Evolutionary conservation across 176 grass and related monocot species (phyloP), one percentile per base, ranked within the genome.

Genomic region (Ensete ventricosum): DNA sequence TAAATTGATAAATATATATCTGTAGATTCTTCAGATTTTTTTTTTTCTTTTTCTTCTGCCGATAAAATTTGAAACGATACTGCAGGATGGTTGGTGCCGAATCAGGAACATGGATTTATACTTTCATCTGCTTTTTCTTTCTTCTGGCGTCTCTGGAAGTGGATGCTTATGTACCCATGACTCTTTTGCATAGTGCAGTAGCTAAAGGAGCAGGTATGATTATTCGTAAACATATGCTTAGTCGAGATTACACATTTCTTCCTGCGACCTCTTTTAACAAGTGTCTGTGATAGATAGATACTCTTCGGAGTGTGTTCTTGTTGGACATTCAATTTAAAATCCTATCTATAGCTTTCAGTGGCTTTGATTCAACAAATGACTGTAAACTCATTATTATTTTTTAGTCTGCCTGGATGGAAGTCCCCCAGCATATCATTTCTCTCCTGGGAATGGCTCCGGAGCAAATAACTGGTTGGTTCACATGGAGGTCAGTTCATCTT

Each of bases 321-420:
- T 43, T 4, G 4, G 34, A 43, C 34, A 6, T 29, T 34, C 9
- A 43, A 43, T 43, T 3, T 6, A 3, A 43, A 43, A 43, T 43
- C 34, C 4, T 43, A 43, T 43, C 4, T 43, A 43, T 43, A 43
- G 34, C 34, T 43, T 43, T 43, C 34, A 6, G 34, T 43, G 34
- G 34, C 34, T 43, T 43, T 4, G 34, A 43, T 43, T 43, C 34
- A 43, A 43, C 34, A 43, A 43, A 43, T 6, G 4, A 43, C 34
- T 43, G 4, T 6, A 6, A 43, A 43, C 34, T 6, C 34, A 43
- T 43, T 4, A 43, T 14, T 16, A 9, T n/a, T 19, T 50, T 69
- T 25, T 79, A 89, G 90, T 89, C 6, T 93, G 90, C 55, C 67
- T 93, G 73, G 90, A 93, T 64, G 90, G 90, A 64, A 93, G 79